Conservation (phyloP, 306 rosid genomes). For the Trifolium fragiferum region DNA sequence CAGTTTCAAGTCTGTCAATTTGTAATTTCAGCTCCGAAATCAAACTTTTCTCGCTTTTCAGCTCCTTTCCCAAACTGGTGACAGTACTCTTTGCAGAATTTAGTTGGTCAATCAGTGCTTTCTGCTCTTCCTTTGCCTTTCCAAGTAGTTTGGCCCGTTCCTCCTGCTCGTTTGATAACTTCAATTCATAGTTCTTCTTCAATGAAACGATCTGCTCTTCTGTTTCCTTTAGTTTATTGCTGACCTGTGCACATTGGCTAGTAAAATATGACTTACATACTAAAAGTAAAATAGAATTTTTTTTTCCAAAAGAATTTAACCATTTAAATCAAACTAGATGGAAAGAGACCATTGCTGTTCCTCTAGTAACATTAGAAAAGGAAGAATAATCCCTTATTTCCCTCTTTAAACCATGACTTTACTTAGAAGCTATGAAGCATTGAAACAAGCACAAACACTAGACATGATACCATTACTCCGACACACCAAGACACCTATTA, state of each 20-base stretch:
- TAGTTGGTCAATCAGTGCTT: constrained; percentile 57
- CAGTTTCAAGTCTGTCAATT: constrained; percentile 48
- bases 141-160: constrained; percentile 66
- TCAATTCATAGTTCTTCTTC: constrained; percentile 65
- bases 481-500: neutral
- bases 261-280: constrained; percentile 37
- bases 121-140: constrained; percentile 73
- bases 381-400: constrained; percentile 21
- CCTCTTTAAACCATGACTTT: neutral
- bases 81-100: constrained; percentile 60
- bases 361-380: neutral
- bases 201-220: constrained; percentile 64
- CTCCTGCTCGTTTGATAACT: constrained; percentile 68
- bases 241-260: constrained; percentile 64
- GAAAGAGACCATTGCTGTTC: constrained; percentile 10
- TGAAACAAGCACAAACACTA: neutral
- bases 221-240: constrained; percentile 68
- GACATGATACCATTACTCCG: neutral
- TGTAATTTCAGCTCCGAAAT: constrained; percentile 64
- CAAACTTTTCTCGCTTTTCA: constrained; percentile 61
- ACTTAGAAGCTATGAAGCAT: constrained; percentile 12
- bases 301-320: neutral
- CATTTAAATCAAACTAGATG: constrained; percentile 28
- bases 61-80: constrained; percentile 62
- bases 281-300: constrained; percentile 15